Evolutionary conservation across 2,329 filamentous ascomycete species (phyloP).

Genomic region (Pestalotiopsis sp.): DNA sequence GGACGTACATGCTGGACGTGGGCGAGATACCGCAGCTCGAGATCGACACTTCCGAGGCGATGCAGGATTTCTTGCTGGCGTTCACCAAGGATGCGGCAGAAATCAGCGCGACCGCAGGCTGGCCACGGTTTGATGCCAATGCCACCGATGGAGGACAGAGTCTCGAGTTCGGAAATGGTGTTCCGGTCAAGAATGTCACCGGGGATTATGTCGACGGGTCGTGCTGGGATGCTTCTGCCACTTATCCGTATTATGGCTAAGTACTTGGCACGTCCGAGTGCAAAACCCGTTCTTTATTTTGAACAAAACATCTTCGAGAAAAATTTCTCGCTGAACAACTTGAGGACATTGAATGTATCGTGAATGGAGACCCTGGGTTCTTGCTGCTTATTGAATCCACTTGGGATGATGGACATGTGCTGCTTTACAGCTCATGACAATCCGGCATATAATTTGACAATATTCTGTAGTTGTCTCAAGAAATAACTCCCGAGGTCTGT

Average conservation of each 20-base stretch:
- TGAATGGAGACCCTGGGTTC: no score
- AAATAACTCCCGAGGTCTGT: no score
- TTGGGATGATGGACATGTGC: no score
- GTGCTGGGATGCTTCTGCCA: neutral
- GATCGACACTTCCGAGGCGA: constrained; percentile 20
- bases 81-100: constrained; percentile 23
- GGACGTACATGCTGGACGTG: constrained; percentile 4
- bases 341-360: no score
- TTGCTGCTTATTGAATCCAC: no score
- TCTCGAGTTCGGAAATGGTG: constrained; percentile 1
- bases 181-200: neutral
- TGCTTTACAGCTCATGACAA: no score
- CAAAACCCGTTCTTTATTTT: no score
- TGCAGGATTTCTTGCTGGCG: constrained; percentile 26
- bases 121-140: constrained; percentile 4
- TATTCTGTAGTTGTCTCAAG: no score
- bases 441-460: no score
- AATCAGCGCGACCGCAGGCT: neutral
- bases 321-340: neutral
- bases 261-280: no score
- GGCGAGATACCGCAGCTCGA: constrained; percentile 15
- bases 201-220: constrained; percentile 4
- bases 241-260: neutral
- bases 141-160: neutral
- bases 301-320: neutral